A percentile compares a stretch with the other conserved stretches of the same genome.
Evolutionary conservation across 2,329 filamentous ascomycete species (phyloP).

Genomic region (Microsporum ferrugineum): DNA sequence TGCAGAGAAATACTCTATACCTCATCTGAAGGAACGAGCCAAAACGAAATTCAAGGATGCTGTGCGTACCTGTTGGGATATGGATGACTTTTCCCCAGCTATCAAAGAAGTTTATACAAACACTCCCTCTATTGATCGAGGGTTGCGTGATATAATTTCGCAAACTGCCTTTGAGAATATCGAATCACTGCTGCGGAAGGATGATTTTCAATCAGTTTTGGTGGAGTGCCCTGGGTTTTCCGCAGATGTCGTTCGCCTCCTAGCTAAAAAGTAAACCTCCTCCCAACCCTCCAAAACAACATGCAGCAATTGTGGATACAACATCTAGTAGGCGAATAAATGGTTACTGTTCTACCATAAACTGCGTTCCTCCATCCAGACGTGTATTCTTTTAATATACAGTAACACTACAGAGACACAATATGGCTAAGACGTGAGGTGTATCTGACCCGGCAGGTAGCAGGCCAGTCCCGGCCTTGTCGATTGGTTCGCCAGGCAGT

Average conservation of each 20-base stretch:
- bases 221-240: background rate
- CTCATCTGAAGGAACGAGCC: background rate
- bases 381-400: no score
- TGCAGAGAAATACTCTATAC: background rate
- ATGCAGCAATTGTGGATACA: no score
- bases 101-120: background rate
- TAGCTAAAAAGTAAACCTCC: background rate
- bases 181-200: background rate
- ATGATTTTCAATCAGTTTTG: background rate
- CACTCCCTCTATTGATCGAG: background rate
- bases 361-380: no score
- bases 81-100: background rate
- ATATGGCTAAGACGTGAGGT: no score
- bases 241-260: background rate
- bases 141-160: background rate
- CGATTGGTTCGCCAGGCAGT: no score
- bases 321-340: no score
- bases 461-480: no score
- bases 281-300: no score
- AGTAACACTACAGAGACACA: no score
- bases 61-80: background rate
- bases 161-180: background rate
- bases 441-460: no score
- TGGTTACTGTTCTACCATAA: no score
- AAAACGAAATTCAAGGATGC: background rate